A percentile compares a stretch with the other conserved stretches of the same genome.
Evolutionary conservation across 352 stramenopile genomes (phyloP).

Genomic region (Globisporangium nagaii): DNA sequence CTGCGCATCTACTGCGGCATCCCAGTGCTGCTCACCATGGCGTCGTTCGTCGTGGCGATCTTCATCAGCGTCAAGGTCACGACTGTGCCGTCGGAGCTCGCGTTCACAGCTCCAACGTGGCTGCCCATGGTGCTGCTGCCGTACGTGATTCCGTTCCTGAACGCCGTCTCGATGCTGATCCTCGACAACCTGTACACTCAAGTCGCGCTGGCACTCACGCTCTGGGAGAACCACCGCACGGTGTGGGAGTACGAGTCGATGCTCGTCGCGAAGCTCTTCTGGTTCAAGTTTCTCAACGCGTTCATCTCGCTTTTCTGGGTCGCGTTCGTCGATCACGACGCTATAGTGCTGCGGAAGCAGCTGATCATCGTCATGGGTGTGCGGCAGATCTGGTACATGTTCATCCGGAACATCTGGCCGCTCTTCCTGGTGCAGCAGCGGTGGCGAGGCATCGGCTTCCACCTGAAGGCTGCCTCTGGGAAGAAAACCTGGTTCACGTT

Average conservation of each 20-base stretch:
- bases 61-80: conserved; percentile 55
- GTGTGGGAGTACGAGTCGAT: conserved; percentile 77
- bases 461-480: neutral
- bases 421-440: conserved; percentile 38
- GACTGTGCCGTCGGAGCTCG: conserved; percentile 19
- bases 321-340: conserved; percentile 59
- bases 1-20: conserved; percentile 52
- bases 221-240: conserved; percentile 78
- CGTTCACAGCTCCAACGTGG: conserved; percentile 26
- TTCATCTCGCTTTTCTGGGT: conserved; percentile 82
- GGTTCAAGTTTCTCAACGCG: conserved; percentile 80
- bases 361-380: conserved; percentile 68
- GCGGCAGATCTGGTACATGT: conserved; percentile 63
- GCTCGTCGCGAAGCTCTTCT: conserved; percentile 73
- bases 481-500: conserved; percentile 10
- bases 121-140: conserved; percentile 28
- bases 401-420: conserved; percentile 44
- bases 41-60: conserved; percentile 35
- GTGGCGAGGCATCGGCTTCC: conserved; percentile 42
- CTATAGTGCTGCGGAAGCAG: conserved; percentile 45
- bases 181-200: conserved; percentile 69
- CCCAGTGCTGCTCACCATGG: conserved; percentile 53
- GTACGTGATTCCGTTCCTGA: conserved; percentile 58
- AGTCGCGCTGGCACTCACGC: conserved; percentile 46
- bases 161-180: conserved; percentile 64